Conservation (phyloP, 2,329 filamentous ascomycete species). For the Podosphaera leucotricha region DNA sequence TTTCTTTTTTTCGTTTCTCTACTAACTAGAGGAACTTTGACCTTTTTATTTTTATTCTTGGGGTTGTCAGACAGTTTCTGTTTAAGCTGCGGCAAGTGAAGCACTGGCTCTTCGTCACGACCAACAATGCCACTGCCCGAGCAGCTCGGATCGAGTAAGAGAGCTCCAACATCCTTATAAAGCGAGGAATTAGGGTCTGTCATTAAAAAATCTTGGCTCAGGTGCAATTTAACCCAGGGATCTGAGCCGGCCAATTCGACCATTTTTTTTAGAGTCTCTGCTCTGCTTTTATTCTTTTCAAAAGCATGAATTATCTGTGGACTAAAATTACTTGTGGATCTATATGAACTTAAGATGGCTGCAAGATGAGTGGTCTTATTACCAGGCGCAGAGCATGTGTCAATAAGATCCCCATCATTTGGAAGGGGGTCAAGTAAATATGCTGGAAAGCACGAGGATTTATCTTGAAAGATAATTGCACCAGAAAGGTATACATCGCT, state of each 20-base stretch:
- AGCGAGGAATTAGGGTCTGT: constrained; percentile 38
- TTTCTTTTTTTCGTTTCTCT: constrained; percentile 13
- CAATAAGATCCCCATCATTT: constrained; percentile 56
- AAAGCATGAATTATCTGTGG: constrained; percentile 45
- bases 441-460: constrained; percentile 89
- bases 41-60: constrained; percentile 13
- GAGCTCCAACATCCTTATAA: constrained; percentile 48
- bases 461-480: constrained; percentile 77
- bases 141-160: constrained; percentile 83
- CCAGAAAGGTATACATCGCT: constrained; percentile 52
- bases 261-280: constrained; percentile 66
- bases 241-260: constrained; percentile 52
- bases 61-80: constrained; percentile 4
- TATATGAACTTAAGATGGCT: constrained; percentile 33
- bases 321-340: constrained; percentile 11
- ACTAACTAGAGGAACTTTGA: constrained; percentile 5
- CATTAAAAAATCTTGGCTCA: constrained; percentile 60
- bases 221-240: constrained; percentile 39
- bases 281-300: constrained; percentile 49
- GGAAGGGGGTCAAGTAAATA: constrained; percentile 52
- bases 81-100: constrained; percentile 31
- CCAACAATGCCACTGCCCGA: constrained; percentile 89
- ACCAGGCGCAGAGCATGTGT: constrained; percentile 81
- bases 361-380: constrained; percentile 95
- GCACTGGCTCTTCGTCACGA: constrained; percentile 50